phyloP scores from a whole-genome alignment of 2,329 filamentous ascomycete genomes.

The Xylaria multiplex region DNA sequence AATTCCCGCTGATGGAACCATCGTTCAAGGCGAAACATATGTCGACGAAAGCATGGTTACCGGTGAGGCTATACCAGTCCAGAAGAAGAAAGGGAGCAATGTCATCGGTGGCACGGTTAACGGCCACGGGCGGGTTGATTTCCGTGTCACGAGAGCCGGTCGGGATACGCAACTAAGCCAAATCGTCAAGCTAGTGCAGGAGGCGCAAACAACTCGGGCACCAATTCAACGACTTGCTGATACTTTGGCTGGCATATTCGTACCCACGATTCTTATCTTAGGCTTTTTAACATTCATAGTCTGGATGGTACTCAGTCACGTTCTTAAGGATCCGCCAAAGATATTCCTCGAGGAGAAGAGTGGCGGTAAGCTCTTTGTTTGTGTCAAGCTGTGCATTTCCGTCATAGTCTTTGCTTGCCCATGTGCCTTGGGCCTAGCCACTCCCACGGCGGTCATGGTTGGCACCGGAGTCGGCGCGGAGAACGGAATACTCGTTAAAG shows the following conservation, averaged over 20 bases:
- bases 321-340: conserved; percentile 82
- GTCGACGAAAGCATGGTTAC: conserved; percentile 99
- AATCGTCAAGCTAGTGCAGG: conserved; percentile 97
- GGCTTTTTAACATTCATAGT: conserved; percentile 85
- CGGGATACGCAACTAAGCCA: conserved; percentile 97
- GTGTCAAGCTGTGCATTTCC: conserved; percentile 95
- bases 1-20: conserved; percentile 88
- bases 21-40: conserved; percentile 90
- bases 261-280: conserved; percentile 86
- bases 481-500: conserved; percentile 97
- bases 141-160: conserved; percentile 90
- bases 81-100: conserved; percentile 81
- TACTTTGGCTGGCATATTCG: conserved; percentile 90
- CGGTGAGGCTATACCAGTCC: conserved; percentile 93
- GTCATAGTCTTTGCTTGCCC: conserved; percentile 99
- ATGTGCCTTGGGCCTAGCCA: conserved; percentile 94
- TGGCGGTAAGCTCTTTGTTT: conserved; percentile 95
- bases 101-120: conserved; percentile 97
- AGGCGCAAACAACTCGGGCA: conserved; percentile 92
- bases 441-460: conserved; percentile 98
- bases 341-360: conserved; percentile 84
- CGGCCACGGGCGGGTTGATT: conserved; percentile 88
- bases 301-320: conserved; percentile 96
- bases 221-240: conserved; percentile 96
- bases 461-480: conserved; percentile 97